These are phyloP conservation scores for Leccinum broughii DNA, from an alignment of 768 basidiomycete species.

Conservation along the genomic window DNA sequence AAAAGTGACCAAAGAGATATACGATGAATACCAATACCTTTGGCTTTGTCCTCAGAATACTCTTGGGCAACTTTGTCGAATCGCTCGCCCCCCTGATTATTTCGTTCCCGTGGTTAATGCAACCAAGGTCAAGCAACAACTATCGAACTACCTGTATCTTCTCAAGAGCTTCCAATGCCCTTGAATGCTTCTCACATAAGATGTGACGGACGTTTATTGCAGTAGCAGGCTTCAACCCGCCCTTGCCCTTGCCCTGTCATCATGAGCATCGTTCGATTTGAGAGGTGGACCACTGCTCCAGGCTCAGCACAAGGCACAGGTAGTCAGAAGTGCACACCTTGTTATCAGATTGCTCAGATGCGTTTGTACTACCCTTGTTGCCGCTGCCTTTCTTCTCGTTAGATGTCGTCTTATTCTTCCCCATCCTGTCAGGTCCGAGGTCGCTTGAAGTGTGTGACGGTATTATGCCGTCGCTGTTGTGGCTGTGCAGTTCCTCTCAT, in stretches of 20 bases:
- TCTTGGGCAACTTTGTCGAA: conserved; percentile 91
- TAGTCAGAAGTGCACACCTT: conserved; percentile 23
- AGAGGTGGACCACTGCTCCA: background rate
- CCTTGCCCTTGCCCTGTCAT: conserved; percentile 55
- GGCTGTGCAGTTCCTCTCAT: conserved; percentile 3
- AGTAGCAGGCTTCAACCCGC: conserved; percentile 71
- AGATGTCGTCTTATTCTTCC: conserved; percentile 30
- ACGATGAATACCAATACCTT: conserved; percentile 55
- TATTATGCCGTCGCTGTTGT: background rate
- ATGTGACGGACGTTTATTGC: conserved; percentile 87
- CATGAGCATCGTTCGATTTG: background rate
- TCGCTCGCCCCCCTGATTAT: conserved; percentile 64
- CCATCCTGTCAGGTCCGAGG: conserved; percentile 15
- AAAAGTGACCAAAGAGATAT: background rate
- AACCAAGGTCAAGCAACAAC: background rate
- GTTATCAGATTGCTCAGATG: conserved; percentile 20
- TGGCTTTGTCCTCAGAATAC: conserved; percentile 90
- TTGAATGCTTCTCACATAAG: conserved; percentile 85
- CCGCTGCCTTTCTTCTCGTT: conserved; percentile 25
- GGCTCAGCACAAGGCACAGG: background rate
- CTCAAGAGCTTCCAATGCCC: conserved; percentile 71
- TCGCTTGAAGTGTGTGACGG: too few species aligned
- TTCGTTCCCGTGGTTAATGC: background rate
- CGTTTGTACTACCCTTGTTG: conserved; percentile 18
- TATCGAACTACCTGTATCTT: conserved; percentile 64